Base-by-base conservation (phyloP, 371 early-diverging fungal species). In the Actinomortierella wolfii region DNA sequence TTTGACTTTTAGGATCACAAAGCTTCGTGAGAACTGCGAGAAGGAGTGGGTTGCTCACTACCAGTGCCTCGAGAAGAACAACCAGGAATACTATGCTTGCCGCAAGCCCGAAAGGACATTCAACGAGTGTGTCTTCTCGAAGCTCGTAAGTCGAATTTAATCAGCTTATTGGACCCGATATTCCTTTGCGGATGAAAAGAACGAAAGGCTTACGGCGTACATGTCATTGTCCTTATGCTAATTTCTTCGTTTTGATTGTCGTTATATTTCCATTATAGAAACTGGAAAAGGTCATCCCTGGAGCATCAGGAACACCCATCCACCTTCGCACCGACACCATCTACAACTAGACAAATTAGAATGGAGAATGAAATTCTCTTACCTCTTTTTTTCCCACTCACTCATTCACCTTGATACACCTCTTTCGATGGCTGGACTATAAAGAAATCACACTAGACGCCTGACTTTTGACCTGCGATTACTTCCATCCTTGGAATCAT, bases 41-140 rank as follows among this genome's bases (percentile, higher is more conserved):
- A 82, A 85, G 61, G 88, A 93, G 68, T 97, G 94, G 82, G 88
- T 87, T 41, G 82, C 84, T 45, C 97, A 98, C 78, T 98, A 95
- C 93, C 83, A 92, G 74, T 97, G 97, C 77, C 79, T 97, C 64
- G 96, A 97, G 69, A 81, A 81, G 66, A 86, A 91, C 77, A 97
- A 98, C 78, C 94, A 95, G 74, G 89, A 92, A 59, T 87, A 88
- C 70, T 83, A 81, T 63, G 80, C 81, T 44, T 97, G 97, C 83
- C 89, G 98, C 53, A 76, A 81, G 60, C 84, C 87, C 56, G 98
- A 98, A 77, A 74, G 81, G 53, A 81, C 76, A 7, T 90, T 95
- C 67, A 97, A 95, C 79, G 83, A 87, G 51, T 98, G 98, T 76
- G 91, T 96, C 26, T 95, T 96, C 61, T 87, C 86, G 45, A 90